Conservation (phyloP, 148 eudicot genomes). For the Cornus suecica region DNA sequence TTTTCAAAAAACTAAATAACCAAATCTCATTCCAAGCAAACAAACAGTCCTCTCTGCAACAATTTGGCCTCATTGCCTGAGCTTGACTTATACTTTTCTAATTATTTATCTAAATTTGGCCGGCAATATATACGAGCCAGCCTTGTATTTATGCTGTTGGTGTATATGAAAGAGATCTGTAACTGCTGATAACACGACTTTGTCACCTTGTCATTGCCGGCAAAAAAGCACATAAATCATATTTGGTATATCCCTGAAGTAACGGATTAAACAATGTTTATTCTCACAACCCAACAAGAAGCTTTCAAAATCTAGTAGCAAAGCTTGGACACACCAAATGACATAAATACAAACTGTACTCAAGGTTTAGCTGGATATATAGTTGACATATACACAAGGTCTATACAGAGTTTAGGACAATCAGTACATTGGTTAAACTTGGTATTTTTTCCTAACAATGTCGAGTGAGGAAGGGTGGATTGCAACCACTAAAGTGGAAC, state of each 20-base stretch:
- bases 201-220: neutral
- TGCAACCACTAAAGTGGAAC: slow-evolving; percentile 10
- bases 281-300: neutral
- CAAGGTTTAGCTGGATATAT: neutral
- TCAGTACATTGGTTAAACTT: neutral
- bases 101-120: neutral
- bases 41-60: too few species aligned
- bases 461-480: slow-evolving; percentile 12
- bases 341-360: neutral
- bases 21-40: too few species aligned
- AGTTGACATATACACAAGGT: neutral
- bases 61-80: neutral
- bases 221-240: neutral
- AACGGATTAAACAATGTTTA: neutral
- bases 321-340: neutral
- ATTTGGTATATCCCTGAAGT: neutral
- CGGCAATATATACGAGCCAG: neutral
- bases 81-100: neutral
- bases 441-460: slow-evolving; percentile 1
- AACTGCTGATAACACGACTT: neutral
- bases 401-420: neutral
- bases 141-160: neutral
- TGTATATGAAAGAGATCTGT: neutral
- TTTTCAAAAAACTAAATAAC: too few species aligned
- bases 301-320: neutral